Conservation (phyloP, 2,329 filamentous ascomycete species). For the Cercospora beticola region DNA sequence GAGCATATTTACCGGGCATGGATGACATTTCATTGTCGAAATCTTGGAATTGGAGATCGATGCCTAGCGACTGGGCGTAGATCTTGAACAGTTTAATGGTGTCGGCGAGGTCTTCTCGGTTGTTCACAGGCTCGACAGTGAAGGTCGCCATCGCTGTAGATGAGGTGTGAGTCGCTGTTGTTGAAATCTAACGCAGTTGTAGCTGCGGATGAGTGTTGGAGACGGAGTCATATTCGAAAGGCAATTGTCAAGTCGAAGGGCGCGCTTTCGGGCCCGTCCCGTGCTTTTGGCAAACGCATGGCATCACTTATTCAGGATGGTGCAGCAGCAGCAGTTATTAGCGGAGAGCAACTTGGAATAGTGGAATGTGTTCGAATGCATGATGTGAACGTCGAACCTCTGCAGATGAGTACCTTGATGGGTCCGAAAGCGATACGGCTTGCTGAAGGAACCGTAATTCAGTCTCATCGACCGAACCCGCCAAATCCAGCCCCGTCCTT, state of each 20-base stretch:
- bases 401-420: neutral
- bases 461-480: constrained; percentile 31
- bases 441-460: neutral
- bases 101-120: constrained; percentile 44
- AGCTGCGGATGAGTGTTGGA: neutral
- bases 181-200: neutral
- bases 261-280: neutral
- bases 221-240: neutral
- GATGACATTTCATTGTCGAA: constrained; percentile 54
- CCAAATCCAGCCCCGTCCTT: constrained; percentile 68
- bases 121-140: constrained; percentile 42
- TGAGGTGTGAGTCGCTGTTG: neutral
- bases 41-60: constrained; percentile 59
- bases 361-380: neutral
- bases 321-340: neutral
- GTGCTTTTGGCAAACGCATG: neutral
- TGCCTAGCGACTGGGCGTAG: constrained; percentile 46
- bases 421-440: neutral
- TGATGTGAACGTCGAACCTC: neutral
- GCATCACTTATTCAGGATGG: neutral
- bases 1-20: constrained; percentile 56
- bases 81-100: constrained; percentile 41
- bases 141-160: constrained; percentile 5
- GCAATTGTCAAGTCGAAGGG: neutral
- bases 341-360: neutral